phyloP scores from a whole-genome alignment of 805 yeast species.

The Phaffomyces opuntiae region DNA sequence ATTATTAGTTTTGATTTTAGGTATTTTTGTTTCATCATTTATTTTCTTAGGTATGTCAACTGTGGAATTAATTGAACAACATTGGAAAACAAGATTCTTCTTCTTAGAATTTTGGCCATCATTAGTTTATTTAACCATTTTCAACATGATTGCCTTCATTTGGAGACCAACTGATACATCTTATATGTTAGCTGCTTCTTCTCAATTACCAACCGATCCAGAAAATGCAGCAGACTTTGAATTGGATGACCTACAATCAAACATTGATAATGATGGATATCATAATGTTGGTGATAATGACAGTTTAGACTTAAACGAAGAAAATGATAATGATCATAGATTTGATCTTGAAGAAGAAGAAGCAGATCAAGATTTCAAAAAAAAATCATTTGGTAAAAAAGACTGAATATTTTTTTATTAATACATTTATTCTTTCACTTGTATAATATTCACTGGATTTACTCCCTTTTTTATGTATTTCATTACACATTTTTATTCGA shows the following conservation, averaged over 20 bases:
- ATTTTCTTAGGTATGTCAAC: conserved; percentile 67
- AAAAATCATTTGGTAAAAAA: conserved; percentile 1
- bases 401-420: background rate
- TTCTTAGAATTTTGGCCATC: conserved; percentile 94
- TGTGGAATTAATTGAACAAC: conserved; percentile 70
- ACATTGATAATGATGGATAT: conserved; percentile 26
- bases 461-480: no score
- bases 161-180: conserved; percentile 99
- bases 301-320: conserved; percentile 19
- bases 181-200: conserved; percentile 88
- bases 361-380: background rate
- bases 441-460: no score
- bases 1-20: conserved; percentile 60
- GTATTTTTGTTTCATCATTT: conserved; percentile 64
- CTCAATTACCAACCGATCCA: conserved; percentile 82
- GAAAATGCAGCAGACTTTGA: conserved; percentile 62
- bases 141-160: conserved; percentile 75
- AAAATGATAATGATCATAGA: conserved; percentile 10
- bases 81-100: conserved; percentile 91
- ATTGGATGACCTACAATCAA: conserved; percentile 45
- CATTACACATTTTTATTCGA: no score
- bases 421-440: no score
- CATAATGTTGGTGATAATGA: conserved; percentile 23
- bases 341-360: conserved; percentile 2
- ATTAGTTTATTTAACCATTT: conserved; percentile 75